Evolutionary conservation across 805 yeast genomes (phyloP).

Genomic region (Ogataea kodamae): DNA sequence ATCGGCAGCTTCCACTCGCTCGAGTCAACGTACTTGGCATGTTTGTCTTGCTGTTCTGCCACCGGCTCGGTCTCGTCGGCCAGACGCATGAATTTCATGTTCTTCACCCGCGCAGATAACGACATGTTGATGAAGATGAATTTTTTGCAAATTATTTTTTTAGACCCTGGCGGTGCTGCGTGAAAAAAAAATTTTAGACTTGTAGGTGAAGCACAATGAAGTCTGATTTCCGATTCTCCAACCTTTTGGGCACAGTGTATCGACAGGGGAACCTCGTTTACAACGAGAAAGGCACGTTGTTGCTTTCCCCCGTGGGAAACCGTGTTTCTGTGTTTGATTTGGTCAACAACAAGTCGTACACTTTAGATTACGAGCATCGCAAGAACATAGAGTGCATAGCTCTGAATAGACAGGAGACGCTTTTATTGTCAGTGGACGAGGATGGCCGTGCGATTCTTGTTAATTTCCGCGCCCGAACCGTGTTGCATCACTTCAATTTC

Average conservation of each 20-base stretch:
- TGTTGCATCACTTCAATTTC: constrained; percentile 91
- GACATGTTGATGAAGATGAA: constrained; percentile 11
- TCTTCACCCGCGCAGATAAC: constrained; percentile 68
- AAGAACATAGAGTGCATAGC: constrained; percentile 78
- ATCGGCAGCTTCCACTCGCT: constrained; percentile 52
- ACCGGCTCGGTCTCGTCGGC: constrained; percentile 37
- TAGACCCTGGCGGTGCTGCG: constrained; percentile 5
- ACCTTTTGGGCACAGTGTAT: constrained; percentile 91
- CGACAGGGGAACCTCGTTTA: constrained; percentile 86
- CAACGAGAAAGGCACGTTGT: constrained; percentile 78
- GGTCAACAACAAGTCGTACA: constrained; percentile 77
- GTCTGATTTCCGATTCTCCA: constrained; percentile 85
- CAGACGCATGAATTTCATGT: constrained; percentile 72
- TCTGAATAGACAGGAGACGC: constrained; percentile 74
- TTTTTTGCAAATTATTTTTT: constrained; percentile 1
- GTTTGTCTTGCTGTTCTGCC: constrained; percentile 32
- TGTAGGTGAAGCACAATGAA: constrained; percentile 47
- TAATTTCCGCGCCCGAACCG: constrained; percentile 78
- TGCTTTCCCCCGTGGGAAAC: constrained; percentile 92
- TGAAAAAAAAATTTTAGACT: constrained; percentile 9
- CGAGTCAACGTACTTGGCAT: constrained; percentile 37
- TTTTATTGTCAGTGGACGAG: constrained; percentile 77
- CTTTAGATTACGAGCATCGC: constrained; percentile 90
- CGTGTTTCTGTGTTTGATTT: constrained; percentile 86
- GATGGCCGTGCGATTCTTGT: constrained; percentile 93